Conservation (phyloP, 345 rosid species). For the Eucalyptus erythrocorys region DNA sequence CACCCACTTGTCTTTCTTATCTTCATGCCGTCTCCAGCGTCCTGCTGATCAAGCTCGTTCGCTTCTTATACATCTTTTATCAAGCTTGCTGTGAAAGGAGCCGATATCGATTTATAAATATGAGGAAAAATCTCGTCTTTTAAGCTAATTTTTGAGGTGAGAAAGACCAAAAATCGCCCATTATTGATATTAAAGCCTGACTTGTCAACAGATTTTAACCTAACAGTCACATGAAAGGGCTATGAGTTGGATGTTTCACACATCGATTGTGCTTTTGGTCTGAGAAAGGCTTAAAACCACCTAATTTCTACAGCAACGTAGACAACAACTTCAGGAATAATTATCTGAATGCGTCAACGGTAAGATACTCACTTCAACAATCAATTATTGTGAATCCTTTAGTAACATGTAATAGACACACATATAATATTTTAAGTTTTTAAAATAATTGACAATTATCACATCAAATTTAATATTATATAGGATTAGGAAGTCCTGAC, state of each 20-base stretch:
- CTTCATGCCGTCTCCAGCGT: not conserved
- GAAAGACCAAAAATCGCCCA: not conserved
- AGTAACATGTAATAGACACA: not conserved
- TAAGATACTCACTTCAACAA: not conserved
- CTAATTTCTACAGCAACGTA: not conserved
- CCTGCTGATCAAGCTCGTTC: not conserved
- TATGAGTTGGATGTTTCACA: no score
- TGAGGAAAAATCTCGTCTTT: accelerated
- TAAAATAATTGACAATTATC: not conserved
- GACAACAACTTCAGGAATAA: not conserved
- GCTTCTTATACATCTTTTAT: not conserved
- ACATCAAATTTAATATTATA: not conserved
- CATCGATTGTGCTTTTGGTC: no score
- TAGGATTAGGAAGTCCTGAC: not conserved
- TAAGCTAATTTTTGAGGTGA: no score
- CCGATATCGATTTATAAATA: no score
- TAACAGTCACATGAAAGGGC: not conserved
- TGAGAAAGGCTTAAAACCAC: no score
- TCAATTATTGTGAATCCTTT: not conserved
- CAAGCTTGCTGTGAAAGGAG: not conserved
- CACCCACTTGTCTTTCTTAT: not conserved
- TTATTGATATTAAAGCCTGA: no score
- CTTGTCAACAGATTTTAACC: not conserved
- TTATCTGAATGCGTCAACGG: not conserved
- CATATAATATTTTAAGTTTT: not conserved